Conservation (phyloP, 2,329 filamentous ascomycete species). For the Arthrobotrys megalospora region DNA sequence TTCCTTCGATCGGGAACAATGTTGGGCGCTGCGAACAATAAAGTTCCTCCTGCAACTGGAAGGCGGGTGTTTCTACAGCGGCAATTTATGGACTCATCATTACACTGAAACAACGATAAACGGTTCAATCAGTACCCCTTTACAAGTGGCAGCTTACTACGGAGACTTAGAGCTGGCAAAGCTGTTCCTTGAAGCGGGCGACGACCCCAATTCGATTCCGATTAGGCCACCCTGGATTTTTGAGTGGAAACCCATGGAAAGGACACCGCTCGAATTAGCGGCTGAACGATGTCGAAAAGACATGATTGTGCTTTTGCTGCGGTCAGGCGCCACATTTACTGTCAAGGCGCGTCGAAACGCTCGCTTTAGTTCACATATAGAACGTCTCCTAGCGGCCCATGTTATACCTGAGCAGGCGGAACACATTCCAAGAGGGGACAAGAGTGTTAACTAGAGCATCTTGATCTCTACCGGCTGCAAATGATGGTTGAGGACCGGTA, state of each 20-base stretch:
- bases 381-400: background rate
- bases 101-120: background rate
- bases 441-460: too few relatives aligned
- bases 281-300: background rate
- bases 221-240: too few relatives aligned
- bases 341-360: background rate
- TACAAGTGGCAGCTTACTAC: conserved; percentile 8
- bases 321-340: background rate
- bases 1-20: background rate
- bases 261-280: background rate
- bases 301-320: background rate
- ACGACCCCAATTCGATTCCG: too few relatives aligned
- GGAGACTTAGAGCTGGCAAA: background rate
- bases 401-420: background rate
- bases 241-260: too few relatives aligned
- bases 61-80: too few relatives aligned
- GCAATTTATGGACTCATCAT: too few relatives aligned
- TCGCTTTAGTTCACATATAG: background rate
- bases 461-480: too few relatives aligned
- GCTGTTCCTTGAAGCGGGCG: background rate
- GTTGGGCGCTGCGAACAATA: conserved; percentile 14
- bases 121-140: background rate
- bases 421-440: too few relatives aligned
- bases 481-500: too few relatives aligned
- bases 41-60: background rate